A percentile compares a stretch with the other conserved stretches of the same genome.
Evolutionary conservation across 495 filamentous ascomycete species (phyloP).

Genomic region (Podospora australis): DNA sequence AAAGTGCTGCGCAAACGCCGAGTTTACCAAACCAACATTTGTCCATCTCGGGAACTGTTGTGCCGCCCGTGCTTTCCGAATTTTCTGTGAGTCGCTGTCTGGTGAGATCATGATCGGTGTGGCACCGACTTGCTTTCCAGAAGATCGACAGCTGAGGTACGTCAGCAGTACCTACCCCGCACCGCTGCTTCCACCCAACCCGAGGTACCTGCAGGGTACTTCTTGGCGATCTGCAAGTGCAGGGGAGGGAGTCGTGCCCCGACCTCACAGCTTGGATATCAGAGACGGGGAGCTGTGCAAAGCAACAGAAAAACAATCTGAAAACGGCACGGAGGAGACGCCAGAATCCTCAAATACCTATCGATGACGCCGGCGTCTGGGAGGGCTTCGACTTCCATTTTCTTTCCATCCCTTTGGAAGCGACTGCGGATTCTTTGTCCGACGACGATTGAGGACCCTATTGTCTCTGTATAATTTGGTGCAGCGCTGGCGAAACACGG

Average conservation of each 20-base stretch:
- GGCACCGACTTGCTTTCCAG: background rate
- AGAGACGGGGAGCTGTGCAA: background rate
- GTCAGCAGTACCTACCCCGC: background rate
- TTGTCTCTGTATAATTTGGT: background rate
- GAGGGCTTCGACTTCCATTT: background rate
- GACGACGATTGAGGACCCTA: background rate
- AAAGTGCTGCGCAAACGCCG: too few relatives aligned
- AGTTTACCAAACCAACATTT: too few relatives aligned
- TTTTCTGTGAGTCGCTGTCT: background rate
- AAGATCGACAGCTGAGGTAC: slow-evolving; percentile 1
- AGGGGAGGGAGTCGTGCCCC: background rate
- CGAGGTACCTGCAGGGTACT: background rate
- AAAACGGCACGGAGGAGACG: slow-evolving; percentile 3
- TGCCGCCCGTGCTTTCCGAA: background rate
- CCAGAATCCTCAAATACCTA: background rate
- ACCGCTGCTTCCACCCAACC: background rate
- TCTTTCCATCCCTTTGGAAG: background rate
- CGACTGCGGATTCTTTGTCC: background rate
- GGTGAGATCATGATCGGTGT: background rate
- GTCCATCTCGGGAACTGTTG: background rate
- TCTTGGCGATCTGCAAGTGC: slow-evolving; percentile 3
- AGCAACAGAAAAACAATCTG: background rate
- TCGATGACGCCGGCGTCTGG: background rate
- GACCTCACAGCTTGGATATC: background rate
- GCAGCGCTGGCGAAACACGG: slow-evolving; percentile 2